Conservation (phyloP, 768 basidiomycete genomes). For the Kondoa subrosea region DNA sequence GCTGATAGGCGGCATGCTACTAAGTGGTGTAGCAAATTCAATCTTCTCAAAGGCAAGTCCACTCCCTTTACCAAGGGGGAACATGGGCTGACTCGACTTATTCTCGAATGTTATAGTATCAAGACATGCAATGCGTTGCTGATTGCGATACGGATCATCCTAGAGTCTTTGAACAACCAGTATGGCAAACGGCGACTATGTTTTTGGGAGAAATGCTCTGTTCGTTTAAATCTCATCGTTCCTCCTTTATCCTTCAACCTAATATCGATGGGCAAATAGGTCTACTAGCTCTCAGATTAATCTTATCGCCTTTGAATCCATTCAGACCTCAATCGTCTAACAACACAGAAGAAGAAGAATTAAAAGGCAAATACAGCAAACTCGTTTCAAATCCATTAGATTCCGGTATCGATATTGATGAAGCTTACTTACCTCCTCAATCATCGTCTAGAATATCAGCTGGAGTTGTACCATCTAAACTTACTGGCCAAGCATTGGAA, state of each 20-base stretch:
- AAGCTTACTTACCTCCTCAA: neutral
- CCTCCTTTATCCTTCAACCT: neutral
- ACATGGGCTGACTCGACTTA: neutral
- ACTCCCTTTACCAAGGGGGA: neutral
- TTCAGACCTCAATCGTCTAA: neutral
- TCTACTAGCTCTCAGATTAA: neutral
- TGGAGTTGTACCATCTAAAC: neutral
- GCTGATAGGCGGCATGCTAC: constrained; percentile 5
- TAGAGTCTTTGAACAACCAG: constrained; percentile 18
- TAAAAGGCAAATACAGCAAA: constrained; percentile 8
- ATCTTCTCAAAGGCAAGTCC: constrained; percentile 11
- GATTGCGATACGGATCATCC: constrained; percentile 7
- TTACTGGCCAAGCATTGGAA: neutral
- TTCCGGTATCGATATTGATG: neutral
- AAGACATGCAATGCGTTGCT: constrained; percentile 16
- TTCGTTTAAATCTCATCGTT: neutral
- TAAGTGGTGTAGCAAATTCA: constrained; percentile 14
- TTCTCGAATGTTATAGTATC: constrained; percentile 4
- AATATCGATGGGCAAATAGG: constrained; percentile 12
- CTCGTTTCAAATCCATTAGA: neutral
- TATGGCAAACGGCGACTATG: constrained; percentile 11
- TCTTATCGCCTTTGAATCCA: neutral
- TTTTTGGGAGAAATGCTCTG: constrained; percentile 1
- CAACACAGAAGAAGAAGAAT: too few relatives aligned
- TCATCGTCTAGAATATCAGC: neutral